A percentile compares a stretch with the other conserved stretches of the same genome.
Evolutionary conservation across 148 eudicot species (phyloP).

Genomic region (Persicaria tinctoria): DNA sequence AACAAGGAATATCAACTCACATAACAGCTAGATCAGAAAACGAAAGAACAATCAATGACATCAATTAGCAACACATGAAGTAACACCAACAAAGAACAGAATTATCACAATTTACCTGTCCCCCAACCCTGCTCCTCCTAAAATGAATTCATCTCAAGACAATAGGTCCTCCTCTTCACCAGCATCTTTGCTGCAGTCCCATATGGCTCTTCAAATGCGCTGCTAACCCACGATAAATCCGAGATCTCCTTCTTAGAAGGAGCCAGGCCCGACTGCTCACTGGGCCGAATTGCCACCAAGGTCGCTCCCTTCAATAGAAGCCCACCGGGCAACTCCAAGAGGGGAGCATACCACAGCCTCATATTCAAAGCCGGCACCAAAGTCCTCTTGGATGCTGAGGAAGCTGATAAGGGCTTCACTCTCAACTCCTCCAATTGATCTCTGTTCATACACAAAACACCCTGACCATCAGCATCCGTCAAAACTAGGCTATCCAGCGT

Average conservation of each 20-base stretch:
- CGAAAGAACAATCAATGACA: neutral
- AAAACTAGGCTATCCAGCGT: conserved; percentile 57
- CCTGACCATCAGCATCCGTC: conserved; percentile 78
- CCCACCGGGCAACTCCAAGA: conserved; percentile 53
- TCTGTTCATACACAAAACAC: conserved; percentile 68
- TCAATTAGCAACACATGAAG: neutral
- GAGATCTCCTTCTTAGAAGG: conserved; percentile 33
- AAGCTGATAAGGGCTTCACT: conserved; percentile 66
- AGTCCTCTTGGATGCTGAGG: conserved; percentile 59
- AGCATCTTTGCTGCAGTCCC: conserved; percentile 61
- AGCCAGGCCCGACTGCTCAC: conserved; percentile 36
- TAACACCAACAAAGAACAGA: neutral
- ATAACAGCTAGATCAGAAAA: neutral
- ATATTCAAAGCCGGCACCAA: conserved; percentile 60
- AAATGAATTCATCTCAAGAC: conserved; percentile 73
- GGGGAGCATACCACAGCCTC: conserved; percentile 67
- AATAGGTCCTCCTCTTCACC: conserved; percentile 59
- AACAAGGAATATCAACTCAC: neutral
- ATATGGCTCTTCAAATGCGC: conserved; percentile 56
- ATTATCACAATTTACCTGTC: neutral
- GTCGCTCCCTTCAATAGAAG: conserved; percentile 62
- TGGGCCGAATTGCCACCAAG: conserved; percentile 55
- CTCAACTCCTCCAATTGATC: conserved; percentile 64
- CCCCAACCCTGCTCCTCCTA: conserved; percentile 50
- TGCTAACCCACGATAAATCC: conserved; percentile 45